These are phyloP conservation scores for Hygrocybe coccinea DNA, from an alignment of 768 basidiomycete genomes.

Conservation along the genomic window DNA sequence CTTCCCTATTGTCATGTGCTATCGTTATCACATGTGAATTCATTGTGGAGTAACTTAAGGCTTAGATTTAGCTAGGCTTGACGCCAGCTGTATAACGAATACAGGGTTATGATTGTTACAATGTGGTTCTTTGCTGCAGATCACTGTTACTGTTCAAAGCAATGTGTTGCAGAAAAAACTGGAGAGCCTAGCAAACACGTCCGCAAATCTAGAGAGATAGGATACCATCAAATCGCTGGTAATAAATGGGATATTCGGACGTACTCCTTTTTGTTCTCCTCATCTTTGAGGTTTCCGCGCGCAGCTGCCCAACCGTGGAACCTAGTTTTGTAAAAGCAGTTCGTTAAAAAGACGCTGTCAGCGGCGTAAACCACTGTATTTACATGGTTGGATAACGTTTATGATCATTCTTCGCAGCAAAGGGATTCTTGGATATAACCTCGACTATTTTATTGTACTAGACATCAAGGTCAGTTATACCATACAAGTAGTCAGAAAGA, in stretches of 20 bases:
- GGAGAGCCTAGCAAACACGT: constrained; percentile 51
- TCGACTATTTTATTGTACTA: constrained; percentile 50
- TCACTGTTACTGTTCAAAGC: not conserved
- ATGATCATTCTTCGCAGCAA: constrained; percentile 44
- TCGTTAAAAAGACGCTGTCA: not conserved
- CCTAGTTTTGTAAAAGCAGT: constrained; percentile 24
- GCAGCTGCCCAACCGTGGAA: constrained; percentile 66
- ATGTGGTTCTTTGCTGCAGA: not conserved
- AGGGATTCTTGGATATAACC: constrained; percentile 45
- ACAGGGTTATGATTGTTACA: not conserved
- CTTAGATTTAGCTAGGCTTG: not conserved
- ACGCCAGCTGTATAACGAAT: not conserved
- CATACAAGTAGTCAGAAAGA: not conserved
- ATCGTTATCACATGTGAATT: not conserved
- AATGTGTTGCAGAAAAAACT: constrained; percentile 43
- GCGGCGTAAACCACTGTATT: too few species aligned
- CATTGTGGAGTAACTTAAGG: not conserved
- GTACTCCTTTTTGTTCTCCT: constrained; percentile 55
- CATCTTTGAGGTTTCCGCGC: constrained; percentile 49
- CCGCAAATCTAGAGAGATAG: constrained; percentile 38
- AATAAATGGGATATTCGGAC: constrained; percentile 5
- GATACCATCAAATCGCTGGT: not conserved
- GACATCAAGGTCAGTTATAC: not conserved
- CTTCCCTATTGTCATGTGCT: too few species aligned
- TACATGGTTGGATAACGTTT: constrained; percentile 48